phyloP scores from a whole-genome alignment of 108 stramenopile species.

The Stephanodiscus triporus region DNA sequence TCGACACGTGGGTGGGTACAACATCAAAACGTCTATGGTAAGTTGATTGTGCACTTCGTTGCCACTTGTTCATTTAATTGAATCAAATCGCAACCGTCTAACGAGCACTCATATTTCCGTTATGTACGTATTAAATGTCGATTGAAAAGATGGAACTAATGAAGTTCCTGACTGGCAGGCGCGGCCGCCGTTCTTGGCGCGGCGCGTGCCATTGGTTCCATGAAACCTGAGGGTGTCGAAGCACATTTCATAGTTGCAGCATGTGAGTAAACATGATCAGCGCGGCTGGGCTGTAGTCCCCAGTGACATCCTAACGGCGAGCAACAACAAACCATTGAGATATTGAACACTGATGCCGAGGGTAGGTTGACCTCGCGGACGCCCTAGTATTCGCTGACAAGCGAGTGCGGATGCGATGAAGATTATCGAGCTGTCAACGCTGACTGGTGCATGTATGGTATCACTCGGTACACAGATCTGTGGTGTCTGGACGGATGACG shows the following conservation, averaged over 20 bases:
- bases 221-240: conserved; percentile 82
- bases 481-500: conserved; percentile 89
- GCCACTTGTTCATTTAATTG: not conserved
- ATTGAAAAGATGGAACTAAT: conserved; percentile 89
- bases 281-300: conserved; percentile 88
- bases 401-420: conserved; percentile 85
- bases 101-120: no score
- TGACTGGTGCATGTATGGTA: conserved; percentile 94
- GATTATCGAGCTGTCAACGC: conserved; percentile 93
- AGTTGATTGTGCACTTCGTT: not conserved
- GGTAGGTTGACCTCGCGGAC: conserved; percentile 97
- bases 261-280: conserved; percentile 97
- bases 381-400: conserved; percentile 97
- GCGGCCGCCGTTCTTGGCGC: conserved; percentile 84
- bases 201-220: conserved; percentile 73
- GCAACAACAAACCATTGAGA: conserved; percentile 97
- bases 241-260: conserved; percentile 93
- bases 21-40: conserved; percentile 95
- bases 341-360: conserved; percentile 98
- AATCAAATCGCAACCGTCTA: no score
- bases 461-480: conserved; percentile 73
- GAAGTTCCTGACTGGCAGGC: conserved; percentile 99
- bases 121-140: not conserved
- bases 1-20: conserved; percentile 99
- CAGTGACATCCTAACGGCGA: conserved; percentile 94